Evolutionary conservation across 2,329 filamentous ascomycete genomes (phyloP).

Genomic region (Fusarium temperatum): DNA sequence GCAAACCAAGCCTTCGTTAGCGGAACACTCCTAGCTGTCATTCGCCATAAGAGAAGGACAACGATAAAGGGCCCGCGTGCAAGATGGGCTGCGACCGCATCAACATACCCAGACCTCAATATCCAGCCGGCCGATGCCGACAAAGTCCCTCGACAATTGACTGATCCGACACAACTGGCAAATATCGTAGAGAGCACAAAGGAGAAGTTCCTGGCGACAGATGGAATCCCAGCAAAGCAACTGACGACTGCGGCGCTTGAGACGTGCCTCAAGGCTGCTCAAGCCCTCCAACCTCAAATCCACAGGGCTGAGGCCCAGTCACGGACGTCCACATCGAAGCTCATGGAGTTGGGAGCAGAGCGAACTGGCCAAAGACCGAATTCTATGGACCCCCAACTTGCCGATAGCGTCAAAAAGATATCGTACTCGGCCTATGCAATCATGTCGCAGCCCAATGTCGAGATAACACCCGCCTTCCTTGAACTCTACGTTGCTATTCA

Average conservation of each 20-base stretch:
- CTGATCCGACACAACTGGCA: slow-evolving; percentile 53
- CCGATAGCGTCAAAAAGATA: slow-evolving; percentile 60
- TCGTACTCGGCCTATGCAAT: slow-evolving; percentile 74
- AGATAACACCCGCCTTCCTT: slow-evolving; percentile 79
- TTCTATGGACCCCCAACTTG: slow-evolving; percentile 48
- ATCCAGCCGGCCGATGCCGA: slow-evolving; percentile 26
- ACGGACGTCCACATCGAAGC: slow-evolving; percentile 61
- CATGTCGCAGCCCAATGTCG: slow-evolving; percentile 77
- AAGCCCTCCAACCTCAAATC: slow-evolving; percentile 54
- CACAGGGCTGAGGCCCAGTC: slow-evolving; percentile 51
- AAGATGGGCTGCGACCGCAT: slow-evolving; percentile 44
- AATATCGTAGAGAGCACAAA: slow-evolving; percentile 54
- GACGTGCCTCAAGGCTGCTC: slow-evolving; percentile 56
- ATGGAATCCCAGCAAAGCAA: slow-evolving; percentile 56
- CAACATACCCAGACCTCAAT: slow-evolving; percentile 27
- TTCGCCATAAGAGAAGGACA: slow-evolving; percentile 18
- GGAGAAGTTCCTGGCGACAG: slow-evolving; percentile 54
- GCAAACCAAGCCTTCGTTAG: slow-evolving; percentile 37
- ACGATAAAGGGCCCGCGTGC: slow-evolving; percentile 13
- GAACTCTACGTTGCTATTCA: slow-evolving; percentile 80
- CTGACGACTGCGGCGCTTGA: slow-evolving; percentile 56
- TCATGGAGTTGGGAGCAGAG: slow-evolving; percentile 58
- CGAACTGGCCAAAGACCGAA: slow-evolving; percentile 44
- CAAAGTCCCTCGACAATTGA: slow-evolving; percentile 39
- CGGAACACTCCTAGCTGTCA: slow-evolving; percentile 34